Percentiles rank a stretch among this genome's conserved stretches.
phyloP scores from a whole-genome alignment of 805 yeast genomes.

The Millerozyma miso region DNA sequence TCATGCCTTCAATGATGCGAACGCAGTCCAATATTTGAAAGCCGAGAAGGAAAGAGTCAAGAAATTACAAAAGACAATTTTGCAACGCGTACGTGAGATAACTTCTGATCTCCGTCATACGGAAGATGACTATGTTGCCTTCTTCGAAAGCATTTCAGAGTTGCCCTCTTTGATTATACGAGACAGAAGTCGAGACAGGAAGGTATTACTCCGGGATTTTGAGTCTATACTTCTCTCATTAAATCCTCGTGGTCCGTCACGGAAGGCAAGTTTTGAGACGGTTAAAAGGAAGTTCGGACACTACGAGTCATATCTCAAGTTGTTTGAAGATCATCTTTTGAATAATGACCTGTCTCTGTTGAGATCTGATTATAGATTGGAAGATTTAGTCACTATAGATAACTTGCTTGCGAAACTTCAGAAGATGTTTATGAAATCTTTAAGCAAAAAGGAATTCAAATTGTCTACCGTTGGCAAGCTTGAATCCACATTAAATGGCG shows the following conservation, averaged over 20 bases:
- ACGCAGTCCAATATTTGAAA: neutral
- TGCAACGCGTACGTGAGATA: neutral
- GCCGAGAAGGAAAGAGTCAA: neutral
- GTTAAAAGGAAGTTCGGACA: slow-evolving; percentile 8
- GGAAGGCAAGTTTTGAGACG: slow-evolving; percentile 1
- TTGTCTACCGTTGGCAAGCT: slow-evolving; percentile 3
- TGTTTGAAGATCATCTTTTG: neutral
- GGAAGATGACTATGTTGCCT: slow-evolving; percentile 5
- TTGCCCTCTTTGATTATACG: slow-evolving; percentile 1
- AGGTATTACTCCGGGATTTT: slow-evolving; percentile 2
- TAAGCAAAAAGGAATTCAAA: slow-evolving; percentile 8
- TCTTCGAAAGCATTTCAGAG: slow-evolving; percentile 1
- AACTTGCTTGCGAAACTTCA: slow-evolving; percentile 10
- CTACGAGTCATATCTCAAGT: slow-evolving; percentile 4
- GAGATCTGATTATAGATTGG: slow-evolving; percentile 1
- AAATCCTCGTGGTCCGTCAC: neutral
- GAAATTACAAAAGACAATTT: neutral
- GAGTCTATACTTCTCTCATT: slow-evolving; percentile 4
- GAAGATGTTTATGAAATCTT: slow-evolving; percentile 6
- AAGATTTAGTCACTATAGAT: slow-evolving; percentile 3
- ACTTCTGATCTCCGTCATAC: slow-evolving; percentile 1
- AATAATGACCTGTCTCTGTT: slow-evolving; percentile 1
- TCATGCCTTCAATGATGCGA: neutral
- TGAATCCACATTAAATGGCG: neutral
- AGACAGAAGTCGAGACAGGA: neutral